Conservation (phyloP, 192 early-diverging fungal genomes). For the Backusella tuberculispora region DNA sequence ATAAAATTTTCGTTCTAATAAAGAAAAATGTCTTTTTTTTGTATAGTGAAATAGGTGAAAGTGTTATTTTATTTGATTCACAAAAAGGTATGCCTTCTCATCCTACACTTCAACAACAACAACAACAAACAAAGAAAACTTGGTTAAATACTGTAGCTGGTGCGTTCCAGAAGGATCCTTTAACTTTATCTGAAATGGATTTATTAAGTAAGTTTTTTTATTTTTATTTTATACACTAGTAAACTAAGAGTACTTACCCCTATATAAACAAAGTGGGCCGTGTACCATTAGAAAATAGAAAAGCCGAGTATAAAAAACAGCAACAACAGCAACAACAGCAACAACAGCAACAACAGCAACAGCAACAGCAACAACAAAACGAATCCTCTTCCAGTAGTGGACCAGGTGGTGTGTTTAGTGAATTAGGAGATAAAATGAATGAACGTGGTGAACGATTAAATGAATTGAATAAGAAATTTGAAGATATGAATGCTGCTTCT, state of each 20-base stretch:
- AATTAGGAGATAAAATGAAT: slow-evolving; percentile 51
- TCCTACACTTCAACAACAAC: slow-evolving; percentile 17
- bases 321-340: slow-evolving; percentile 11
- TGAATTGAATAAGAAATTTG: slow-evolving; percentile 60
- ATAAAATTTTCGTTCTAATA: not conserved
- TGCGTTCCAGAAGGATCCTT: slow-evolving; percentile 32
- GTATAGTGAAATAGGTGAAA: slow-evolving; percentile 33
- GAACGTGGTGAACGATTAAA: slow-evolving; percentile 69
- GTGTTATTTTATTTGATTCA: slow-evolving; percentile 36
- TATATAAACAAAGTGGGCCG: slow-evolving; percentile 15
- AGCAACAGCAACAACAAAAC: slow-evolving; percentile 3
- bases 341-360: not conserved
- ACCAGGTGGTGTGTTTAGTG: slow-evolving; percentile 33
- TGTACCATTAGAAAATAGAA: slow-evolving; percentile 15
- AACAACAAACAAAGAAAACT: slow-evolving; percentile 29
- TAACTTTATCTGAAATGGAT: slow-evolving; percentile 39
- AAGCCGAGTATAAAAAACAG: slow-evolving; percentile 24
- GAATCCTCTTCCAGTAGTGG: slow-evolving; percentile 13
- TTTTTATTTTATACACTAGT: not conserved
- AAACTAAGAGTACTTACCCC: not conserved
- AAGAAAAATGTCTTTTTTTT: not conserved
- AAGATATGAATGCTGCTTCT: slow-evolving; percentile 56
- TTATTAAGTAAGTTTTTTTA: slow-evolving; percentile 24
- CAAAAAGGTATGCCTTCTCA: slow-evolving; percentile 21
- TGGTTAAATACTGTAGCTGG: slow-evolving; percentile 41